phyloP scores from a whole-genome alignment of 2,329 filamentous ascomycete species.

The Trichoderma sp. region DNA sequence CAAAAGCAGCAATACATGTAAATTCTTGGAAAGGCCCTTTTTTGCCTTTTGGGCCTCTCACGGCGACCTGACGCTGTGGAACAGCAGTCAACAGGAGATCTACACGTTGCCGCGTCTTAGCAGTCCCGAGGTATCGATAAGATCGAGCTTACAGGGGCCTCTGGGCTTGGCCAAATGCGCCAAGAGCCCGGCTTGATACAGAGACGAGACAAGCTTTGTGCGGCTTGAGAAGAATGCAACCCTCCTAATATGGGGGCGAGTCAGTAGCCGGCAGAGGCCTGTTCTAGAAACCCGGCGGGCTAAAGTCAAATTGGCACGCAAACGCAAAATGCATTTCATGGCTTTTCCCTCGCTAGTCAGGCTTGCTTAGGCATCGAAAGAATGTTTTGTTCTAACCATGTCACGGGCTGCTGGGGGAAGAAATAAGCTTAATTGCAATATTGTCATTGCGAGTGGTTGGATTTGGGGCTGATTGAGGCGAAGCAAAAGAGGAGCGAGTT shows the following conservation, averaged over 20 bases:
- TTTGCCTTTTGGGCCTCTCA: background rate
- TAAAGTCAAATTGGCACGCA: background rate
- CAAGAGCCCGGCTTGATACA: background rate
- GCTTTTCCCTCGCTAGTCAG: background rate
- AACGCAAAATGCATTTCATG: background rate
- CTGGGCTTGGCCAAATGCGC: background rate
- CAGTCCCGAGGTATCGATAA: background rate
- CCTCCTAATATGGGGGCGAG: background rate
- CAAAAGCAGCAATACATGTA: background rate
- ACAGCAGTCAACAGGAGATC: background rate
- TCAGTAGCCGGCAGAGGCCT: background rate
- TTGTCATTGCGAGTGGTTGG: constrained; percentile 1
- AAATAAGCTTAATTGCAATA: constrained; percentile 13
- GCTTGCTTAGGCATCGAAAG: background rate
- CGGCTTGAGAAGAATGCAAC: background rate
- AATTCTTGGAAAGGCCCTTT: background rate
- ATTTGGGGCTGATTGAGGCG: constrained; percentile 16
- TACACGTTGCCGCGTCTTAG: background rate
- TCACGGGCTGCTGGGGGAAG: background rate
- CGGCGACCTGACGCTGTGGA: background rate
- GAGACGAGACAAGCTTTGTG: background rate
- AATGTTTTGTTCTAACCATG: background rate
- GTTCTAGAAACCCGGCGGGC: background rate
- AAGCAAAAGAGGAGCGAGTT: background rate
- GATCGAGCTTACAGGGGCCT: background rate